These are phyloP conservation scores for Picea sitchensis DNA, from an alignment of 75 land plant species.

Conservation along the genomic window DNA sequence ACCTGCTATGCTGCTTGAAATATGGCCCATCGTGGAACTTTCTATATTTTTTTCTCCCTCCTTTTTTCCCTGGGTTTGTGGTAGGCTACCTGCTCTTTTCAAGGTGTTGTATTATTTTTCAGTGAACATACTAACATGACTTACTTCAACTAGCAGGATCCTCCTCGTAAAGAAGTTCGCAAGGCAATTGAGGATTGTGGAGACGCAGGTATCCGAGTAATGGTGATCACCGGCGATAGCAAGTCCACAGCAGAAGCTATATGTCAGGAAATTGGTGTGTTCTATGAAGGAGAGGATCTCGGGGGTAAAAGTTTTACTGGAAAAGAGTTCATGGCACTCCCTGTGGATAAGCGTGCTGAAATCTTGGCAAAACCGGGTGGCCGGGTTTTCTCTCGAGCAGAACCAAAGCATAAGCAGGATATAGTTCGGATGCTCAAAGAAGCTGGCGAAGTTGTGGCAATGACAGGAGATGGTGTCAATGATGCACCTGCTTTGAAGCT, in stretches of 20 bases:
- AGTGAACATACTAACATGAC: not conserved
- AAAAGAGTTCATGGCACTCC: constrained; percentile 32
- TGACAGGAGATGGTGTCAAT: constrained; percentile 55
- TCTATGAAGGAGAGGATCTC: constrained; percentile 28
- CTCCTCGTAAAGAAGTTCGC: constrained; percentile 35
- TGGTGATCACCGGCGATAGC: constrained; percentile 50
- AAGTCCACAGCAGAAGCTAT: constrained; percentile 46
- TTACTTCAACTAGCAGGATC: constrained; percentile 27
- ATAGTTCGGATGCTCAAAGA: constrained; percentile 85
- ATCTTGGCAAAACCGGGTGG: constrained; percentile 33
- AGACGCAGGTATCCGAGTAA: constrained; percentile 37
- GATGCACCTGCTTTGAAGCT: constrained; percentile 56
- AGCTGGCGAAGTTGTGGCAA: constrained; percentile 47
- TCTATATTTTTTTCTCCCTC: not conserved
- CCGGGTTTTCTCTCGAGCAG: constrained; percentile 23
- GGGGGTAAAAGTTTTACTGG: constrained; percentile 34
- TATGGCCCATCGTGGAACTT: constrained; percentile 26
- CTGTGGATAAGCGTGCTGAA: constrained; percentile 11
- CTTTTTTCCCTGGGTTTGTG: not conserved
- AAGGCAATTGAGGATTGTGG: constrained; percentile 36
- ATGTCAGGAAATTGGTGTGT: constrained; percentile 44
- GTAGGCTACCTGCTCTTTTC: not conserved
- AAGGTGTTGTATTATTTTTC: not conserved
- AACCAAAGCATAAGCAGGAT: constrained; percentile 64
- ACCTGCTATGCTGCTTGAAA: constrained; percentile 14